Evolutionary conservation across 768 basidiomycete species (phyloP), one percentile per base, ranked within the genome.

Genomic region (Mycena epipterygia): DNA sequence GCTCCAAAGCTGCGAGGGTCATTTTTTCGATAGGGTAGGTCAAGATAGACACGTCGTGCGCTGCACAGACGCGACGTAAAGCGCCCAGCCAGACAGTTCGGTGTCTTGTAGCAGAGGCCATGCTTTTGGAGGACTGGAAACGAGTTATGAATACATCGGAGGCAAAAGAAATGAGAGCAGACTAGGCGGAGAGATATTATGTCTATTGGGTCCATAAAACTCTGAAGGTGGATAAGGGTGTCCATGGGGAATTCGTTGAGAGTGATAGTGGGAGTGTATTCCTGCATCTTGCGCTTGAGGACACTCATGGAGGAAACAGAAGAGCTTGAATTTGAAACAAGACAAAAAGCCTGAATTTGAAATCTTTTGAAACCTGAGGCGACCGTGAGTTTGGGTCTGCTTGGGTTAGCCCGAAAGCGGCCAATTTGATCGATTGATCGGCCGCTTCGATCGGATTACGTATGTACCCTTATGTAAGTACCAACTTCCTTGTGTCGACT

Each of bases 1-100:
- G 71, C 51, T 79, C 77, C 21, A 81, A 67, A 33, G 78, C 76
- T 21, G 41, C 46, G 19, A 73, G 61, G 12, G 78, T 58, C 80
- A 81, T 80, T 21, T 68, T 64, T 37, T 75, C 67, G 14, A 78
- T 37, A 2, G 79, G 76, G 59, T 75, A 81, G 2, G 79, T 75
- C 9, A 69, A 72, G 9, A 56, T 41, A 46, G 73, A 77, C 14
- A 78, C 64, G 21, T 70, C 66, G 44, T 76, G 68, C 23, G 59
- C 62, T 14, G 49, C 44, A 57, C 79, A 79, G 5, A 77, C 61
- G 41, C 69, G 73, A 5, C 74, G 74, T 2, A 80, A 63, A 27
- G 77, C 77, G 30, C 72, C 68, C 9, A 81, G 67, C 80, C 80
- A 81, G 5, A 80, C 77, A 27, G 71, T 77, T 7, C 75, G 73